Base-by-base conservation (phyloP, 371 early-diverging fungal genomes). In the Mucor circinelloides region DNA sequence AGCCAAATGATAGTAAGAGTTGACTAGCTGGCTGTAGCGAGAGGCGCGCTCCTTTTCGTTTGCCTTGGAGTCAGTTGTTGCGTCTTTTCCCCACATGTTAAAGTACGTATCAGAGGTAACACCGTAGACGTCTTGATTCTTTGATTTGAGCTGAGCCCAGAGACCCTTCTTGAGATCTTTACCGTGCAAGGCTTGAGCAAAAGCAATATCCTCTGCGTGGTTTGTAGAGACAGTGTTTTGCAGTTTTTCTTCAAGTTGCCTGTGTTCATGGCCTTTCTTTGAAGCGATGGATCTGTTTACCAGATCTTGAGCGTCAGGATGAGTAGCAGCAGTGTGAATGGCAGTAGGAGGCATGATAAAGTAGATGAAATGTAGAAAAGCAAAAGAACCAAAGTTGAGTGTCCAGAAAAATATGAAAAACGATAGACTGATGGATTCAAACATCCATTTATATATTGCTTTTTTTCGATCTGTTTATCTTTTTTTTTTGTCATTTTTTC, bases 1-100 rank as follows among this genome's bases (percentile, higher is more conserved):
- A 36, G 89, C 91, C 70, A 92, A 82, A 71, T 92, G 90, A 68
- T 93, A 93, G 72, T 90, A 93, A 40, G 91, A 85, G 77, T 93
- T 93, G 66, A 91, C 89, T 65, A 93, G 76, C 19, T 75, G 77
- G 63, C 90, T 91, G 79, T 91, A 92, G 60, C 87, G 79, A 60
- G 67, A 65, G 17, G 78, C 71, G 60, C 93, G 81, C 66, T 85
- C 81, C 36, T 69, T 64, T 58, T 83, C 84, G 48, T 82, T 83
- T 27, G 79, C 83, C 60, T 80, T 77, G 46, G 75, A 79, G 55
- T 85, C 84, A 17, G 56, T 56, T 15, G 77, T 67, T 15, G 85
- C 72, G 19, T 79, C 74, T 71, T 84, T 82, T 25, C 54, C 62
- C 89, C 89, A 91, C 80, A 87, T 86, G 40, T 78, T 82, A 28